phyloP scores from a whole-genome alignment of 345 rosid genomes.

The Populus alba region DNA sequence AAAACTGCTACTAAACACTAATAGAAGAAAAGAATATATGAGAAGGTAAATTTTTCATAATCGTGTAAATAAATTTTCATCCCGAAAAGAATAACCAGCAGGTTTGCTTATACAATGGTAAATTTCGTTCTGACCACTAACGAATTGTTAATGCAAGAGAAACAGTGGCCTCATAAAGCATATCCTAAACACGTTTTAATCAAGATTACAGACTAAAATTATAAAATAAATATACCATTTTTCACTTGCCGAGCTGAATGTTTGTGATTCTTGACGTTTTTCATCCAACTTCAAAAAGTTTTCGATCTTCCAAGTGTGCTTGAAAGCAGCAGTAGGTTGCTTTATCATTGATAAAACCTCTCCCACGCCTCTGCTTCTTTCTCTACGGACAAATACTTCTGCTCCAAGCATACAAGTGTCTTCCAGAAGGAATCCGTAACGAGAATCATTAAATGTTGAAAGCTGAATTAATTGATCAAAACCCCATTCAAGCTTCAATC shows the following conservation, averaged over 20 bases:
- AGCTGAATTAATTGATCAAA: constrained; percentile 35
- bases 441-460: constrained; percentile 19
- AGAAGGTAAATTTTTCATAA: too few relatives aligned
- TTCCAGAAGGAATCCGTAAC: constrained; percentile 38
- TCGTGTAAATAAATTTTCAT: too few relatives aligned
- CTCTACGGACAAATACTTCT: constrained; percentile 41
- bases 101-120: too few relatives aligned
- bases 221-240: constrained; percentile 30
- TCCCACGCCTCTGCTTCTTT: constrained; percentile 30
- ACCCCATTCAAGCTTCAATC: constrained; percentile 39
- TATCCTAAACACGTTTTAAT: too few relatives aligned
- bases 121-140: too few relatives aligned
- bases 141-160: too few relatives aligned
- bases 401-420: constrained; percentile 43
- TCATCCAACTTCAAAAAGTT: constrained; percentile 24
- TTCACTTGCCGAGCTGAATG: constrained; percentile 26
- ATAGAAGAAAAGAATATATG: too few relatives aligned
- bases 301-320: constrained; percentile 36
- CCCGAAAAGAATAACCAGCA: too few relatives aligned
- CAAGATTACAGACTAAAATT: too few relatives aligned
- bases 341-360: constrained; percentile 33
- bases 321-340: constrained; percentile 1
- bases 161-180: too few relatives aligned
- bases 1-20: too few relatives aligned
- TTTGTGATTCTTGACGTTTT: constrained; percentile 19